Base-by-base conservation (phyloP, 2,329 filamentous ascomycete species). In the Sporothrix dimorphospora region DNA sequence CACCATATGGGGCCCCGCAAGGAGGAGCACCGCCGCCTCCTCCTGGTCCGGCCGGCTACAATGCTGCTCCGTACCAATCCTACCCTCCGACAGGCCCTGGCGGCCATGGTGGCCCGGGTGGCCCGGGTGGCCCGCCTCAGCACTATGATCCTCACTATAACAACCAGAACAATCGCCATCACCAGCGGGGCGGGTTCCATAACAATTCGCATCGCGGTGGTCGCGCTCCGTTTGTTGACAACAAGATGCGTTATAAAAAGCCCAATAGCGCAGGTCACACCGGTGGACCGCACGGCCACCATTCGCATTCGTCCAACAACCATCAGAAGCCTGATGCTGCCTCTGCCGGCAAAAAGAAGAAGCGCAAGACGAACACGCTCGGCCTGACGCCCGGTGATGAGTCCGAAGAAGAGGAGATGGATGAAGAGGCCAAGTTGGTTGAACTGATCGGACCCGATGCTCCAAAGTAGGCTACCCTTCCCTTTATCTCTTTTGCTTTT, bases 301-400 rank as follows among this genome's bases (percentile, higher is more conserved):
- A 75, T 74, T 67, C 73, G 8, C 42, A n/a, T 16, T 19, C 57
- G 1, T 53, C 70, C 34, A 77, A 79, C 27, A 77, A 79, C 63
- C 78, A 82, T 82, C 84, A 86, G 81, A 86, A 86, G 82, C 82
- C 84, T 86, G 84, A 86, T 82, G 81, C 82, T 77, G 79, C 82
- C 77, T 81, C 81, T 72, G 82, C 83, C 30, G 85, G 84, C 72
- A 91, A 90, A 79, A 91, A 90, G 80, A 92, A 92, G 84, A 91
- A 91, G 83, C 87, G 90, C 72, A 91, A 90, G 82, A 89, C 88
- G 51, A 92, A 92, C 76, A 90, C 89, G 1, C 85, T 94, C 30
- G 92, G 92, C 45, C 83, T 94, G 66, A 92, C 90, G 9, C 90
- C 91, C 19, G 88, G 87, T 38, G 86, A 89, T 76, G 87, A 88